Conservation (phyloP, 164 flowering plant genomes). For the Protea cynaroides region DNA sequence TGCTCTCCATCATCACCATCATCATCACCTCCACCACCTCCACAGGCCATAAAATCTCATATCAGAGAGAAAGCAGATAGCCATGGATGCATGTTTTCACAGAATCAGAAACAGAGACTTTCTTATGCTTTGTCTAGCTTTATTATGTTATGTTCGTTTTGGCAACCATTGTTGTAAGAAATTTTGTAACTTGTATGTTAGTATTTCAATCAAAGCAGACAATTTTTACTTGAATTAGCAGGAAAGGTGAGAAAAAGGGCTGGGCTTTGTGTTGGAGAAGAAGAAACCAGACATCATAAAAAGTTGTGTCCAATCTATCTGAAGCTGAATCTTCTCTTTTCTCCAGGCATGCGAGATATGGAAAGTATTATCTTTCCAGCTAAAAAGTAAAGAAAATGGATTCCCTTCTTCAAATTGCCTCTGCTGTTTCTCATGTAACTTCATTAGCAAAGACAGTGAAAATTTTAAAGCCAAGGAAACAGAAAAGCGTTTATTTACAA, state of each 20-base stretch:
- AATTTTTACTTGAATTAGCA: neutral
- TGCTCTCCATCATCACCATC: conserved; percentile 8
- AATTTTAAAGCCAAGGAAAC: too few relatives aligned
- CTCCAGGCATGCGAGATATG: too few relatives aligned
- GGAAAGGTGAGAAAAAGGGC: neutral
- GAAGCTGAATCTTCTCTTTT: too few relatives aligned
- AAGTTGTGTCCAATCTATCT: neutral
- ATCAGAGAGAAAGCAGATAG: neutral
- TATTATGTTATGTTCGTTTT: neutral
- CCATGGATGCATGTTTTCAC: too few relatives aligned
- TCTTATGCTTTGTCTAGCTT: neutral
- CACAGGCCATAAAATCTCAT: neutral
- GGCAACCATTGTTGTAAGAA: neutral
- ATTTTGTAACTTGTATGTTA: neutral
- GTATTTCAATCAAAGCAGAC: neutral
- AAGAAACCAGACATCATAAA: neutral
- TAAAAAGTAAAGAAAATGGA: too few relatives aligned
- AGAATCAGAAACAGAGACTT: too few relatives aligned
- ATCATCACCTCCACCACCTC: conserved; percentile 14
- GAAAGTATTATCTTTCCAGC: too few relatives aligned
- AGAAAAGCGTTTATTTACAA: too few relatives aligned
- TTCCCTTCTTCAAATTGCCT: too few relatives aligned
- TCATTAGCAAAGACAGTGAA: too few relatives aligned
- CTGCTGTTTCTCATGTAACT: too few relatives aligned
- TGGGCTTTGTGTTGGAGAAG: neutral